Conservation (phyloP, 108 stramenopile genomes). For the Licmophora abbreviata region DNA sequence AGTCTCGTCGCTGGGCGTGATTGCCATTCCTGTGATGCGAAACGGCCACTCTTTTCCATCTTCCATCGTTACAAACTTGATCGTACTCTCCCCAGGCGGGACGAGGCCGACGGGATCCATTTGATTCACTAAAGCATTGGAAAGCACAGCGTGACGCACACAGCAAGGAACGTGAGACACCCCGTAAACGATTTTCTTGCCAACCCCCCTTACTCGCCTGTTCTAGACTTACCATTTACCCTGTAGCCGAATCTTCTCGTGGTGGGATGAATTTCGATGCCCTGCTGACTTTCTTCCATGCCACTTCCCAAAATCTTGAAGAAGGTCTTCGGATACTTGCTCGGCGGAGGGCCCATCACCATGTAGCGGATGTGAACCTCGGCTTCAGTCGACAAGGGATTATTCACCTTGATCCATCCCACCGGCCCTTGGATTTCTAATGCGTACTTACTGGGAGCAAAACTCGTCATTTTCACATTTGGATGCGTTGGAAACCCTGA, state of each 20-base stretch:
- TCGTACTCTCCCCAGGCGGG: not conserved
- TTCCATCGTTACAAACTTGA: not conserved
- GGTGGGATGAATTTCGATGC: too few relatives aligned
- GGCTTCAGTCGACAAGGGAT: slow-evolving; percentile 31
- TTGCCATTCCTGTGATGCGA: not conserved
- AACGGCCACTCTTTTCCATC: not conserved
- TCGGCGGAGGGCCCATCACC: slow-evolving; percentile 9
- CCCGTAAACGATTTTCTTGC: too few relatives aligned
- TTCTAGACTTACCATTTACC: too few relatives aligned
- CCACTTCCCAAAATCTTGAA: too few relatives aligned
- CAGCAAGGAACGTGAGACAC: too few relatives aligned
- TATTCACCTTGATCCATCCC: slow-evolving; percentile 17
- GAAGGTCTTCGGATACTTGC: not conserved
- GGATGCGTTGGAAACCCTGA: too few relatives aligned
- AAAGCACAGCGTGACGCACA: too few relatives aligned
- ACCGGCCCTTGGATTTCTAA: too few relatives aligned
- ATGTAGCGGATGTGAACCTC: slow-evolving; percentile 34
- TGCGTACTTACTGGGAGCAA: not conserved
- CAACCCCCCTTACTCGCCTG: too few relatives aligned
- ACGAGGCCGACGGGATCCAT: not conserved
- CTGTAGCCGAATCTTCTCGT: too few relatives aligned
- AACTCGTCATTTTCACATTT: not conserved
- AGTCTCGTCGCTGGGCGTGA: not conserved
- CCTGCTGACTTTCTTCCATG: too few relatives aligned
- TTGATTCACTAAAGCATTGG: too few relatives aligned